phyloP scores from a whole-genome alignment of 768 basidiomycete species.

The Suillus placidus region DNA sequence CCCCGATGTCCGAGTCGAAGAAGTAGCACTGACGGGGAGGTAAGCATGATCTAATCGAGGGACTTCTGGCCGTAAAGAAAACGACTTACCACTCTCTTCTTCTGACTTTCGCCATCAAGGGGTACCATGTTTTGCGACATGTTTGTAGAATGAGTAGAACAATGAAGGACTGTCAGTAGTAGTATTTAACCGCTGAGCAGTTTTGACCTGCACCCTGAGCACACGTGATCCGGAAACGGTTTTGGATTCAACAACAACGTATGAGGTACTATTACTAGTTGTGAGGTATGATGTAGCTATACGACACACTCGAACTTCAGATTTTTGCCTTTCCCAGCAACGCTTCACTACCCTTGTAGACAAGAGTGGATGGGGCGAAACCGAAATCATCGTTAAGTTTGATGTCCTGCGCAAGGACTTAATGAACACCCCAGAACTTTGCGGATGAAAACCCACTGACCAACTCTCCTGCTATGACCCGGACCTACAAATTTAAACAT shows the following conservation, averaged over 20 bases:
- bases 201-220: neutral
- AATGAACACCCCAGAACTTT: conserved; percentile 1
- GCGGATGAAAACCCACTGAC: conserved; percentile 43
- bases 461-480: conserved; percentile 82
- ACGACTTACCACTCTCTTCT: conserved; percentile 83
- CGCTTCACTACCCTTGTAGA: conserved; percentile 69
- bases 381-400: conserved; percentile 76
- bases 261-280: neutral
- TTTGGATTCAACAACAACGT: neutral
- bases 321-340: conserved; percentile 69
- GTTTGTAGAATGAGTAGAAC: neutral
- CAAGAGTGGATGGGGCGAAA: conserved; percentile 82
- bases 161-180: neutral
- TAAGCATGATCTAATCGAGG: conserved; percentile 9
- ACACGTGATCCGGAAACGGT: neutral
- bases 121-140: conserved; percentile 54
- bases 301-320: conserved; percentile 30
- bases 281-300: neutral
- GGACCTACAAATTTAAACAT: conserved; percentile 52
- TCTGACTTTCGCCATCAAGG: conserved; percentile 70
- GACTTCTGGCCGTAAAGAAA: conserved; percentile 9
- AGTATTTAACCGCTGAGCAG: neutral
- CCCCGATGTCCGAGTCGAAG: conserved; percentile 99
- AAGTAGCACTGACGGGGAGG: conserved; percentile 82
- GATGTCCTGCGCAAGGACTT: conserved; percentile 52